phyloP scores from a whole-genome alignment of 371 early-diverging fungal genomes.

The Apophysomyces ossiformis region DNA sequence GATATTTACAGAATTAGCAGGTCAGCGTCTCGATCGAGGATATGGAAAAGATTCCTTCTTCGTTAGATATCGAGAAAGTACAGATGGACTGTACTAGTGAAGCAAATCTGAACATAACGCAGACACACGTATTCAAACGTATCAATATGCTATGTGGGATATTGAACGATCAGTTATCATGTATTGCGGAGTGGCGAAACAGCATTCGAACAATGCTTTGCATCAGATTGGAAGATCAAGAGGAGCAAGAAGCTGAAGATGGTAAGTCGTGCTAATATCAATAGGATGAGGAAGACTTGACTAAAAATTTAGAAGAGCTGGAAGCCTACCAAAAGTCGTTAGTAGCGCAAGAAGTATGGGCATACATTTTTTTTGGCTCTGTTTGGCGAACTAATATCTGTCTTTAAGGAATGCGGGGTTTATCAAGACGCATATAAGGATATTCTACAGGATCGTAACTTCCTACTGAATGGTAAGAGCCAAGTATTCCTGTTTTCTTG shows the following conservation, averaged over 20 bases:
- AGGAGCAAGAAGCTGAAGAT: conserved; percentile 27
- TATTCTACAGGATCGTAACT: conserved; percentile 32
- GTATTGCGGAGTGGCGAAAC: conserved; percentile 30
- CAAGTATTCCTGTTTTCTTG: neutral
- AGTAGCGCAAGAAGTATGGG: conserved; percentile 40
- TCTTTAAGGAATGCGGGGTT: conserved; percentile 22
- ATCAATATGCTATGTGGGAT: conserved; percentile 24
- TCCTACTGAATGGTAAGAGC: conserved; percentile 25
- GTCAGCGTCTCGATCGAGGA: neutral
- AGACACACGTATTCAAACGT: conserved; percentile 22
- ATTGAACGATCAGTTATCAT: conserved; percentile 34
- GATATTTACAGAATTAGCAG: neutral
- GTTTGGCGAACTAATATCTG: neutral
- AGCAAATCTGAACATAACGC: neutral
- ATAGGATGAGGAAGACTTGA: neutral
- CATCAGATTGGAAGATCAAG: conserved; percentile 31
- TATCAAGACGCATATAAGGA: conserved; percentile 34
- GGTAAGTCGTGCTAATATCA: conserved; percentile 14
- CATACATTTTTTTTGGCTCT: neutral
- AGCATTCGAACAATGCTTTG: conserved; percentile 27
- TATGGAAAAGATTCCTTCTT: neutral
- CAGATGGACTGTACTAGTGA: neutral
- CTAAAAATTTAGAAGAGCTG: neutral
- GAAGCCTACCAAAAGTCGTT: conserved; percentile 51
- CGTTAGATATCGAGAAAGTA: neutral